phyloP scores from a whole-genome alignment of 768 basidiomycete species.

The Hebeloma cylindrosporum region DNA sequence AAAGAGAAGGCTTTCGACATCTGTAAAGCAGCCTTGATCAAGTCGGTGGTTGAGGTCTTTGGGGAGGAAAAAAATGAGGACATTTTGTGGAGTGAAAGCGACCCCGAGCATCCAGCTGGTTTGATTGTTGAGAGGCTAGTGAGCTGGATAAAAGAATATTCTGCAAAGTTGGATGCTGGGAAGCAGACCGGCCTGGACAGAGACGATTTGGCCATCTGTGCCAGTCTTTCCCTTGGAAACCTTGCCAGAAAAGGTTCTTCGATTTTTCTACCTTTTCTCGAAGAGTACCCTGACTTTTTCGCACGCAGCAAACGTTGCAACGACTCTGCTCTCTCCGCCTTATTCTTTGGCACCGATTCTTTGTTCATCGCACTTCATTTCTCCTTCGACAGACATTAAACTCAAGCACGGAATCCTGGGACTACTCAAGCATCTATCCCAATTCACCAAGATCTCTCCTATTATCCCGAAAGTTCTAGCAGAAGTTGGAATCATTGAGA shows the following conservation, averaged over 20 bases:
- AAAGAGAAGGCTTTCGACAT: constrained; percentile 75
- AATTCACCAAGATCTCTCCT: constrained; percentile 57
- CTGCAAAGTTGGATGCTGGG: constrained; percentile 35
- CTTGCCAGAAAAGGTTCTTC: constrained; percentile 69
- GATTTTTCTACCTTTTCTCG: not conserved
- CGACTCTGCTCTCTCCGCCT: constrained; percentile 62
- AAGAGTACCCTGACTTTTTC: not conserved
- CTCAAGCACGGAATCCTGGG: constrained; percentile 89
- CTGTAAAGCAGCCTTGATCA: constrained; percentile 85
- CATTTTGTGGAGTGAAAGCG: constrained; percentile 71
- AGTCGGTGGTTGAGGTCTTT: constrained; percentile 81
- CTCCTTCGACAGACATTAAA: constrained; percentile 64
- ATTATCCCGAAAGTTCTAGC: constrained; percentile 60
- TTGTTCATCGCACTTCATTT: constrained; percentile 55
- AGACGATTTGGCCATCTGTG: constrained; percentile 84
- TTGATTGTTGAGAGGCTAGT: constrained; percentile 73
- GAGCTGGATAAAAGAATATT: constrained; percentile 67
- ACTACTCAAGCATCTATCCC: constrained; percentile 83
- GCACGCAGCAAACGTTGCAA: constrained; percentile 54
- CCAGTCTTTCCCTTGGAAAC: constrained; percentile 80
- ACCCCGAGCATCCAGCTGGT: constrained; percentile 59
- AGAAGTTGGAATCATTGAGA: constrained; percentile 60
- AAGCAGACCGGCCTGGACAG: constrained; percentile 31
- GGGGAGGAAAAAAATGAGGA: constrained; percentile 80
- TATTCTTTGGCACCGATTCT: constrained; percentile 63